A percentile compares a stretch with the other conserved stretches of the same genome.
phyloP scores from a whole-genome alignment of 257 asterid genomes.

The Jasminum sambac region DNA sequence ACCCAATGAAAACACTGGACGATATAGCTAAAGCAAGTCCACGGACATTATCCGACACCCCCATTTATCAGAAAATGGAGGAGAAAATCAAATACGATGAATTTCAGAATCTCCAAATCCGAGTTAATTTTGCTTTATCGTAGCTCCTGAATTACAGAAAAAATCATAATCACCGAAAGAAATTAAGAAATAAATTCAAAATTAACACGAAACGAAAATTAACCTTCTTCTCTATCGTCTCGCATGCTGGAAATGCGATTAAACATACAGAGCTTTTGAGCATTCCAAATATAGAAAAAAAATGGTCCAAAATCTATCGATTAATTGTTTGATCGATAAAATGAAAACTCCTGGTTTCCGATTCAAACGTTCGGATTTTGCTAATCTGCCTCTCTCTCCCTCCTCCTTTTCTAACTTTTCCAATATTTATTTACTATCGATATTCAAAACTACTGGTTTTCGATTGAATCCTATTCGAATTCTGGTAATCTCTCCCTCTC shows the following conservation, averaged over 20 bases:
- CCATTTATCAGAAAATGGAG: slow-evolving; percentile 35
- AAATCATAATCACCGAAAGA: neutral
- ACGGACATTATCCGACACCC: slow-evolving; percentile 41
- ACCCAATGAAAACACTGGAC: slow-evolving; percentile 55
- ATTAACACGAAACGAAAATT: neutral
- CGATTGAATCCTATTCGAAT: too few species aligned
- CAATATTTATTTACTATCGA: too few species aligned
- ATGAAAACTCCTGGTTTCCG: neutral
- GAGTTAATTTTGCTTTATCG: neutral
- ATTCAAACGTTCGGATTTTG: neutral
- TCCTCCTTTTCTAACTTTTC: neutral
- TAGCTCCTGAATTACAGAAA: slow-evolving; percentile 1
- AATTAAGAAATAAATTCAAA: neutral
- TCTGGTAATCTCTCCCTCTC: too few species aligned
- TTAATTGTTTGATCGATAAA: neutral
- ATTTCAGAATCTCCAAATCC: neutral
- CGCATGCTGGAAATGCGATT: neutral
- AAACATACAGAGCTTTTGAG: neutral
- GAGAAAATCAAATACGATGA: neutral
- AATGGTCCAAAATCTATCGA: neutral
- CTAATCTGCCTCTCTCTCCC: neutral
- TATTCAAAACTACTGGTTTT: too few species aligned
- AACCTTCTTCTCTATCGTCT: neutral
- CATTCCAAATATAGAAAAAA: neutral
- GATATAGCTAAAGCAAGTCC: slow-evolving; percentile 50